Base-by-base conservation (phyloP, 176 grass and related monocot species). In the Paspalum vaginatum region DNA sequence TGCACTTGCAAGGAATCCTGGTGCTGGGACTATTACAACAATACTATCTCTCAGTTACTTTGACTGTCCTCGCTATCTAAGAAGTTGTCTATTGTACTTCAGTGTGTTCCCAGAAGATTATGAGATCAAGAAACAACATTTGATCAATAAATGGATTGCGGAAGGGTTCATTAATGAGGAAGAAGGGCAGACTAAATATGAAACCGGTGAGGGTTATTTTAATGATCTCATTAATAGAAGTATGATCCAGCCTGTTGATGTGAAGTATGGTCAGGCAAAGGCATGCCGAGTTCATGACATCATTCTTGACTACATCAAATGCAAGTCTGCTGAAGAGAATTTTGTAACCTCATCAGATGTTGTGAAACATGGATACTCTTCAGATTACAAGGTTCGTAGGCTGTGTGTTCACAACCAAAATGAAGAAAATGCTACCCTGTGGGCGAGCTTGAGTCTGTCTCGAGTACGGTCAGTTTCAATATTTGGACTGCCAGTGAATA, bases 71-170 rank as follows among this genome's bases (percentile, higher is more conserved):
- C 46, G 39, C 1, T 11, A 53, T 41, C 37, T 65, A 50, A 78
- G 60, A 14, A 52, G 18, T 51, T 61, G 40, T 46, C 45, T 76
- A 3, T 46, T 61, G 56, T 76, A 60, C 40, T 26, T 76, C 0
- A 61, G 74, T 27, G 20, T 60, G 4, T 76, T 27, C 4, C 74
- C 56, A 32, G 74, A 76, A 47, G 74, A 77, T 62, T 5, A 44
- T 18, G 1, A 0, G 0, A 77, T 77, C 8, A 1, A 37, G 0
- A 77, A 62, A 77, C 8, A 44, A 8, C 6, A 2, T 2, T 43
- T 79, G 27, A 79, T 53, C 14, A 16, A 10, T 67, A 77, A 43
- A 41, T 79, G 76, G 76, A 79, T 65, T 4, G 20, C 76, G 2
- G 61, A 79, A 79, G 76, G 76, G 5, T 79, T 79, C 32, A 2